Base-by-base conservation (phyloP, 2,329 filamentous ascomycete genomes). In the Fusarium devonianum region DNA sequence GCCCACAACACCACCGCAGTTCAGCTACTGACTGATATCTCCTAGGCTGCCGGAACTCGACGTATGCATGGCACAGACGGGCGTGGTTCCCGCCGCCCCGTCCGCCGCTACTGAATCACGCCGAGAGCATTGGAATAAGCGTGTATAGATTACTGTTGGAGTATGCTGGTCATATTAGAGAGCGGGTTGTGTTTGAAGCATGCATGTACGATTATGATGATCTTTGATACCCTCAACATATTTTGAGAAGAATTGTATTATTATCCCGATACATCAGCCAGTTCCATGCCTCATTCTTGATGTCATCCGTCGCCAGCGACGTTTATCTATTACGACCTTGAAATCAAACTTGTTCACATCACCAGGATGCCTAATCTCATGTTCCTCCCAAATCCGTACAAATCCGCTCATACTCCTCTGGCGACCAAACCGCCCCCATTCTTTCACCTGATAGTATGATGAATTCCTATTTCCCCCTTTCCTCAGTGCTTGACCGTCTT, bases 41-140 rank as follows among this genome's bases (percentile, higher is more conserved):
- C 8, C 19, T 38, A 88, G 85, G 88, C 87, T 69, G 87, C 88
- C 61, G 88, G 88, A 19, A 88, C 87, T 38, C 79, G 87, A 51
- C 80, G 88, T 45, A 90, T 90, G 86, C 82, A 83, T 61, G 87
- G 88, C 29, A 90, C 87, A 35, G 88, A 90, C 69, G 87, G 87
- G 3, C 82, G 85, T 26, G 83, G 84, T 49, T 77, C 74, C 46
- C 78, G 67, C 51, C 75, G 68, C 53, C 73, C 69, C 48, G 58
- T 49, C 38, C 56, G 46, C 40, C 64, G 57, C 35, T 62, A 55
- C 39, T 58, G 56, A 33, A 36, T 7, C 10, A 29, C 7, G n/a
- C 21, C n/a, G 7, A 19, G 10, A 18, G 8, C 32, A 25, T 10
- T 13, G 7, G 11, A 14, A n/a, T 3, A 5, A 16, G 14, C n/a